phyloP scores from a whole-genome alignment of 176 grass and related monocot species.

The Rhynchospora pubera region DNA sequence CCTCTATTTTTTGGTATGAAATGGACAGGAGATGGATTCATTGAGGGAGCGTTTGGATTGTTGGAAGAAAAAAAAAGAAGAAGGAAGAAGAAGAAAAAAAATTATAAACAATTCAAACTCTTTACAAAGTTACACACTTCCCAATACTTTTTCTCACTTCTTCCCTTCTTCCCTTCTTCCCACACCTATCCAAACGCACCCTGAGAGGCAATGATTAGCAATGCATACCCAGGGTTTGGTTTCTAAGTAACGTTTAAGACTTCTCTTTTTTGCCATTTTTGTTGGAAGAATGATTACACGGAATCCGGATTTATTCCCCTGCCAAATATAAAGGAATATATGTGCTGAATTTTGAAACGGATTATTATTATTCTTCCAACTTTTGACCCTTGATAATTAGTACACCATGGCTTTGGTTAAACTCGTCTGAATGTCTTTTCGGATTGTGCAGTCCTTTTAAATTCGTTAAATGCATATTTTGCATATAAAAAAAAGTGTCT shows the following conservation, averaged over 20 bases:
- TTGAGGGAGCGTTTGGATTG: too few relatives aligned
- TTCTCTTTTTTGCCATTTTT: background rate
- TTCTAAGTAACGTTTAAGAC: too few relatives aligned
- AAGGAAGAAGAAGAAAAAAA: too few relatives aligned
- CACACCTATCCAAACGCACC: too few relatives aligned
- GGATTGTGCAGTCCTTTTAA: background rate
- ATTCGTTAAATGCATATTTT: background rate
- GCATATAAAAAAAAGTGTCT: background rate
- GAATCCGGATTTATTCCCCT: background rate
- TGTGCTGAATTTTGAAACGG: background rate
- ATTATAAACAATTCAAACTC: too few relatives aligned
- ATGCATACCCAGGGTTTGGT: background rate
- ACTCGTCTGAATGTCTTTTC: background rate
- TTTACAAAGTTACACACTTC: too few relatives aligned
- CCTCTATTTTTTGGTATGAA: background rate
- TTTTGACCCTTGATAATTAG: background rate
- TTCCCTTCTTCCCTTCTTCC: too few relatives aligned
- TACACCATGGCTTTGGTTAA: background rate
- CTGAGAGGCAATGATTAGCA: background rate
- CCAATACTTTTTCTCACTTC: too few relatives aligned
- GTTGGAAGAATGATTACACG: background rate
- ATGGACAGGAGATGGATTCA: background rate
- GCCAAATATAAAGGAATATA: too few relatives aligned
- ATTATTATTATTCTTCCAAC: background rate
- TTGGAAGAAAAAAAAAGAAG: too few relatives aligned